phyloP scores from a whole-genome alignment of 257 asterid genomes.

The Nicotiana benthamiana region DNA sequence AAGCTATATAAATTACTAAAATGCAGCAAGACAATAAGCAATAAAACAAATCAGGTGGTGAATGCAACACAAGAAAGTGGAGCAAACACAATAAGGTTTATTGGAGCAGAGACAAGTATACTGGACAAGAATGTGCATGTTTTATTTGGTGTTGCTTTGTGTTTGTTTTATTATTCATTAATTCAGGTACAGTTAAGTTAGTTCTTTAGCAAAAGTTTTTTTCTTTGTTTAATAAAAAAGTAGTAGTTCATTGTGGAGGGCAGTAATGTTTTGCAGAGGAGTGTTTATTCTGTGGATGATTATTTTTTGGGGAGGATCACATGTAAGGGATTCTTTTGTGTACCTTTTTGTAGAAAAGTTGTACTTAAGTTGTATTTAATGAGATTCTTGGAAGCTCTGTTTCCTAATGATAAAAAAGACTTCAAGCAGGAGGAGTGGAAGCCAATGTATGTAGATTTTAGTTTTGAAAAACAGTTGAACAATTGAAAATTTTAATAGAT shows the following conservation, averaged over 20 bases:
- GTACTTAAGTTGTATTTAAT: neutral
- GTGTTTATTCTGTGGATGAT: neutral
- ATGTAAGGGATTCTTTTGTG: neutral
- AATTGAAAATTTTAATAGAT: neutral
- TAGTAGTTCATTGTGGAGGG: neutral
- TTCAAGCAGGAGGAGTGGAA: neutral
- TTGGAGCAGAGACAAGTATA: constrained; percentile 21
- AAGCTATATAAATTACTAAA: neutral
- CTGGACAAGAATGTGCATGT: constrained; percentile 17
- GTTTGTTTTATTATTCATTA: constrained; percentile 40
- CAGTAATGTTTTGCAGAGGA: neutral
- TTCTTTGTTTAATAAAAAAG: neutral
- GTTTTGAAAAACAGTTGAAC: neutral
- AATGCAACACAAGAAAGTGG: constrained; percentile 64
- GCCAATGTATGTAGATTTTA: neutral
- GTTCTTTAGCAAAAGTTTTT: neutral
- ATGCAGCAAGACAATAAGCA: constrained; percentile 60
- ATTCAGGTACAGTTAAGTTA: constrained; percentile 21
- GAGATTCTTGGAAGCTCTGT: constrained; percentile 2
- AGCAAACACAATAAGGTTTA: constrained; percentile 29
- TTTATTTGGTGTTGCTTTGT: constrained; percentile 21
- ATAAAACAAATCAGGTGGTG: constrained; percentile 57
- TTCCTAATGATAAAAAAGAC: neutral
- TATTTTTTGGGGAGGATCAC: constrained; percentile 7
- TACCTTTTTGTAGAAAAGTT: neutral